Conservation (phyloP, 2,329 filamentous ascomycete genomes). For the Alternaria hordeiaustralica region DNA sequence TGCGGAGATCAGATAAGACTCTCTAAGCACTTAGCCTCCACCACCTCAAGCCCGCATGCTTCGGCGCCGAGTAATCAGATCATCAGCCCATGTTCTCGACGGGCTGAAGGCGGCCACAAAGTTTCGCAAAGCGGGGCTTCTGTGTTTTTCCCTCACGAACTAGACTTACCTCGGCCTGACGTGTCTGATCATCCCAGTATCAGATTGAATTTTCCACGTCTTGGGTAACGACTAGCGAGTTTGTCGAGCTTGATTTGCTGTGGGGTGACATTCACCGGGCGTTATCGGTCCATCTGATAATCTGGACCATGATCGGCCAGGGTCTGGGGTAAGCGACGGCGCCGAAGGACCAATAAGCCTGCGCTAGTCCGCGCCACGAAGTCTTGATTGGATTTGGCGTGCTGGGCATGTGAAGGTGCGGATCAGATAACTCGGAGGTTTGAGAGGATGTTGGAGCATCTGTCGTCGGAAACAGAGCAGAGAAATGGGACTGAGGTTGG, state of each 20-base stretch:
- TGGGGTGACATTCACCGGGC: constrained; percentile 13
- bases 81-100: constrained; percentile 13
- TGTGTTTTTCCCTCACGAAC: not conserved
- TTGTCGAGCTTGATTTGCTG: constrained; percentile 13
- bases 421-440: not conserved
- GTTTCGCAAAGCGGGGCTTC: constrained; percentile 12
- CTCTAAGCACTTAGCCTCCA: constrained; percentile 3
- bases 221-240: constrained; percentile 1
- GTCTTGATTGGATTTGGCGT: constrained; percentile 31
- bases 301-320: constrained; percentile 28
- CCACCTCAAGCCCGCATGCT: constrained; percentile 5
- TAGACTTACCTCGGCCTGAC: not conserved
- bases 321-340: constrained; percentile 23
- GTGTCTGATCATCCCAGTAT: constrained; percentile 2
- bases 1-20: constrained; percentile 32
- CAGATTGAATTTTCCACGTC: not conserved
- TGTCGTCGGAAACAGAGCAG: not conserved
- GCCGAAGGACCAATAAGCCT: constrained; percentile 16
- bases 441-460: not conserved
- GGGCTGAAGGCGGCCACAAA: constrained; percentile 4
- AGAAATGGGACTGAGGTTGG: not conserved
- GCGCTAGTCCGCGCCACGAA: constrained; percentile 19
- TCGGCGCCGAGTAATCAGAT: constrained; percentile 30
- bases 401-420: constrained; percentile 25
- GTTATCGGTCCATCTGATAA: constrained; percentile 42